These are phyloP conservation scores for Dactylellina leptospora DNA, from an alignment of 2,329 filamentous ascomycete genomes.

Conservation along the genomic window DNA sequence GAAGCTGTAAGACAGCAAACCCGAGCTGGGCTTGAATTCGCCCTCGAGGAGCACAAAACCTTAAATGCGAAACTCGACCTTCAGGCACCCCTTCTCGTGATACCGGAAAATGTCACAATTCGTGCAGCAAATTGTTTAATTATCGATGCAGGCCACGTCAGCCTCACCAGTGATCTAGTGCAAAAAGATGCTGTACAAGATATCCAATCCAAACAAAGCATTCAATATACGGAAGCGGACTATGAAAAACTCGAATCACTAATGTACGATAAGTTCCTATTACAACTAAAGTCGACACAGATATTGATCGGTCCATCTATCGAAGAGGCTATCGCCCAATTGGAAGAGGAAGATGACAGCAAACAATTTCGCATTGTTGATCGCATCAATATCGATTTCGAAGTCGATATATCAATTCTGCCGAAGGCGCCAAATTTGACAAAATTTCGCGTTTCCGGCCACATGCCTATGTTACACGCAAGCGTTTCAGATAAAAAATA, in stretches of 20 bases:
- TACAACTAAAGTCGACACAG: conserved; percentile 94
- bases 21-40: conserved; percentile 92
- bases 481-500: conserved; percentile 95
- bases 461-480: conserved; percentile 89
- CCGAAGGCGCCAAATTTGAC: conserved; percentile 93
- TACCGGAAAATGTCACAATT: conserved; percentile 89
- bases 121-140: conserved; percentile 87
- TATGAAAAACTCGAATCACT: conserved; percentile 85
- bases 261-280: conserved; percentile 96
- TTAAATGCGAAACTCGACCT: conserved; percentile 95
- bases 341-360: conserved; percentile 69
- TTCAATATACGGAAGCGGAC: conserved; percentile 87
- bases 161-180: conserved; percentile 90
- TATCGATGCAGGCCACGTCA: conserved; percentile 93
- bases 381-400: conserved; percentile 95
- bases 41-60: conserved; percentile 95
- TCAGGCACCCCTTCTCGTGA: conserved; percentile 93
- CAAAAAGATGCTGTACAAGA: conserved; percentile 89
- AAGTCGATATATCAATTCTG: conserved; percentile 95
- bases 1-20: conserved; percentile 96
- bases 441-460: conserved; percentile 88
- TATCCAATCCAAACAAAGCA: conserved; percentile 87
- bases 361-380: conserved; percentile 89
- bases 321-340: conserved; percentile 83
- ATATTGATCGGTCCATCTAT: conserved; percentile 94